Evolutionary conservation across 768 basidiomycete species (phyloP), one percentile per base, ranked within the genome.

Genomic region (Tulasnella sp.): DNA sequence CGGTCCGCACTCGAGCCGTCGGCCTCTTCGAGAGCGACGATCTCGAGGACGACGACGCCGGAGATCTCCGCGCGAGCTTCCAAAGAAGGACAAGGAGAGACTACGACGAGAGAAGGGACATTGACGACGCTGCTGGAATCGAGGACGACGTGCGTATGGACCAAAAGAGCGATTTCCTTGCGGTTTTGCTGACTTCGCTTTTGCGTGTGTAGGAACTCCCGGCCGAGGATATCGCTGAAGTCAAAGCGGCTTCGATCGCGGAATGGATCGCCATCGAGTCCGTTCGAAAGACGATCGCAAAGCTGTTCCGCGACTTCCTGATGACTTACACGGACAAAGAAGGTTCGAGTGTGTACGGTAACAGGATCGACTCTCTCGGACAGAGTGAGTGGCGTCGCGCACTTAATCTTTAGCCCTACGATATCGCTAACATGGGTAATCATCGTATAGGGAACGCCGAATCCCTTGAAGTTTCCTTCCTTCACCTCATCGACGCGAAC

Each of bases 261-360:
- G 97, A 98, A 80, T 99, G 97, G 97, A 95, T 98, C 76, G 90
- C 93, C 19, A 90, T 90, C 72, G 94, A 95, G 72, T 88, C 92
- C 47, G 96, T 98, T 75, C 88, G 91, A 76, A 86, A 92, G 70
- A 90, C 95, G 0, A 94, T 99, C 75, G 86, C 91, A 76, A 88
- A 90, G 75, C 93, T 98, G 80, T 98, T 99, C 84, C 87, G 92
- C 62, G 88, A 94, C 76, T 99, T 99, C 81, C 83, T 99, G 71
- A 92, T 95, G 87, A 96, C 94, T 12, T 95, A 95, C 77, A 90
- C 94, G 52, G 97, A 99, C 77, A 95, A 96, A 69, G 86, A 90
- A 73, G 92, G 92, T 26, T 85, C 87, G 34, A 96, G 94, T 0
- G 94, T 98, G 9, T 98, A 99, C 77, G 97, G 96, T 16, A 90